Evolutionary conservation across 495 filamentous ascomycete species (phyloP).

Genomic region (Hapsidospora chrysogenum): DNA sequence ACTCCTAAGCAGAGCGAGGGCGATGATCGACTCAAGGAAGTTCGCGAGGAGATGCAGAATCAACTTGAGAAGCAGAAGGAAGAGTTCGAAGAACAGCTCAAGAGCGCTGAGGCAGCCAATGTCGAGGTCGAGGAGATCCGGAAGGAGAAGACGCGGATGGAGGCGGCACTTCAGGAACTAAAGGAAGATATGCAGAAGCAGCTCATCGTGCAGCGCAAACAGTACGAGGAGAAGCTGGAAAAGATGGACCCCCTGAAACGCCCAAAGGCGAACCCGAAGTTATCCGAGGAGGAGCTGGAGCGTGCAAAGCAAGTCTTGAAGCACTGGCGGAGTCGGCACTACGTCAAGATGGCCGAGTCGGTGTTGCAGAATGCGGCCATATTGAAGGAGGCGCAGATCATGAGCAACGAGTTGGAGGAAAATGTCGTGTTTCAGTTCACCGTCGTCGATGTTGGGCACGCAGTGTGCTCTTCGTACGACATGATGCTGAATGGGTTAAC

Average conservation of each 20-base stretch:
- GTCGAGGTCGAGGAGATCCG: conserved; percentile 72
- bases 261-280: conserved; percentile 37
- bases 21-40: conserved; percentile 54
- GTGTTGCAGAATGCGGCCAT: conserved; percentile 73
- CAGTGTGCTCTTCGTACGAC: conserved; percentile 84
- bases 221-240: conserved; percentile 48
- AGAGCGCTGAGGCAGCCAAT: conserved; percentile 57
- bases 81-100: conserved; percentile 67
- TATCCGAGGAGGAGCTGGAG: conserved; percentile 52
- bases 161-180: conserved; percentile 56
- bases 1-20: conserved; percentile 67
- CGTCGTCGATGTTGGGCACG: conserved; percentile 75
- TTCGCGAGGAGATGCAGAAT: conserved; percentile 73
- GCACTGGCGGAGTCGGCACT: conserved; percentile 73
- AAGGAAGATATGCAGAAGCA: conserved; percentile 80
- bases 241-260: conserved; percentile 29
- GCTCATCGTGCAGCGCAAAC: conserved; percentile 54
- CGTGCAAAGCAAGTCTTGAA: conserved; percentile 46
- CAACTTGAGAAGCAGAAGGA: conserved; percentile 79
- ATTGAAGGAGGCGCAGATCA: conserved; percentile 90
- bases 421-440: conserved; percentile 90
- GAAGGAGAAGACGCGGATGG: conserved; percentile 75
- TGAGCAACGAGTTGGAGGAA: conserved; percentile 95
- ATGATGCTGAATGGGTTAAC: conserved; percentile 86
- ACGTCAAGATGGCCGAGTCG: conserved; percentile 88